These are phyloP conservation scores for Populus davidiana DNA, from an alignment of 345 rosid species.

Conservation along the genomic window DNA sequence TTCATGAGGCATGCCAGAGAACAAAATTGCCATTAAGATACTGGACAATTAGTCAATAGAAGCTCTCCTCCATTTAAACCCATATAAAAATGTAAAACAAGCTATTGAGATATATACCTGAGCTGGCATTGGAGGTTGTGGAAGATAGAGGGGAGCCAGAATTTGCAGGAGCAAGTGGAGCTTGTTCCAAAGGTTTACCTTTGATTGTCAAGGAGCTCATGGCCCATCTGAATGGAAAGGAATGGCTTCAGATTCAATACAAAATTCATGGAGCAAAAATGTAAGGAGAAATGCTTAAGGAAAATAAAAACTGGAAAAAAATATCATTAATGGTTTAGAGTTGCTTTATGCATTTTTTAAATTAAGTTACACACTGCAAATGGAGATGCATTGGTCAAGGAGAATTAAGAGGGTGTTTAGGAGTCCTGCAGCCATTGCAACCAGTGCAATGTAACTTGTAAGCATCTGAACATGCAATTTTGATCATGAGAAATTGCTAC, in stretches of 20 bases:
- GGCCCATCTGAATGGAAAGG: conserved; percentile 76
- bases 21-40: background rate
- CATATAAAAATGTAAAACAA: background rate
- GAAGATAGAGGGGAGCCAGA: conserved; percentile 46
- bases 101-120: conserved; percentile 44
- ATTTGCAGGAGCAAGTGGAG: conserved; percentile 58
- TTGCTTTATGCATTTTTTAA: background rate
- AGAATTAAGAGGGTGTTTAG: too few relatives aligned
- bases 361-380: background rate
- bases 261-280: background rate
- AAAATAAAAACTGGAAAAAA: background rate
- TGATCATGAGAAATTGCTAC: background rate
- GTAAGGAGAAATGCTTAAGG: background rate
- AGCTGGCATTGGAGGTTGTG: conserved; percentile 53
- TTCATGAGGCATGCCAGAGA: background rate
- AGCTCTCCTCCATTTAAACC: background rate
- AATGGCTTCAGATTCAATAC: background rate
- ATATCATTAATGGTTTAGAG: background rate
- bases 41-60: background rate
- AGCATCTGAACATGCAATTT: background rate
- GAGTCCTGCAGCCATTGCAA: background rate
- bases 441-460: background rate
- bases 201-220: conserved; percentile 95
- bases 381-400: background rate
- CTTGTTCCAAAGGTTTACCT: conserved; percentile 87